Evolutionary conservation across 257 asterid genomes (phyloP).

Genomic region (Gentiana straminea): DNA sequence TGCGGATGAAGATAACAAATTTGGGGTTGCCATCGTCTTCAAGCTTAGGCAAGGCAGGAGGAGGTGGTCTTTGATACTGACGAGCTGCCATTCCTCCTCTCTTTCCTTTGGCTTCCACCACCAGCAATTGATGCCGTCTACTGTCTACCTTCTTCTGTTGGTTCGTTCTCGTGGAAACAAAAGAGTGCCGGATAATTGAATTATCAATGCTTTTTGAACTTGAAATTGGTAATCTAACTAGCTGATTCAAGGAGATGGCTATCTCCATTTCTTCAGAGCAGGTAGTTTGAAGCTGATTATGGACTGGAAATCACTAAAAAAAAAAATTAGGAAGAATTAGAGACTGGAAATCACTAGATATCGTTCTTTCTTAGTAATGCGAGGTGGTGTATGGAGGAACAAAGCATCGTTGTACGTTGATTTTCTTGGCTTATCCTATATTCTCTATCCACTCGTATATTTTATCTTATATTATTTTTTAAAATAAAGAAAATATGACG

Average conservation of each 20-base stretch:
- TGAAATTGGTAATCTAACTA: conserved; percentile 46
- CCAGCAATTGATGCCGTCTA: conserved; percentile 13
- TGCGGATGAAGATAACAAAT: conserved; percentile 82
- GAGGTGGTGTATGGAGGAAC: conserved; percentile 16
- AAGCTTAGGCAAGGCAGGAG: conserved; percentile 79
- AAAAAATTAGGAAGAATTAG: not conserved
- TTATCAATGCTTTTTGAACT: conserved; percentile 30
- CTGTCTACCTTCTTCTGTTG: conserved; percentile 9
- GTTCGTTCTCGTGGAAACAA: conserved; percentile 25
- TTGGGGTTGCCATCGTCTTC: conserved; percentile 98
- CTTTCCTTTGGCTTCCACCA: conserved; percentile 79
- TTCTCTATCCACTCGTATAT: conserved; percentile 16
- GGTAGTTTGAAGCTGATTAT: not conserved
- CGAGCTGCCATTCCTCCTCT: conserved; percentile 89
- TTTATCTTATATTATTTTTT: not conserved
- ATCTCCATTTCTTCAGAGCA: conserved; percentile 31
- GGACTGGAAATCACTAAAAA: not conserved
- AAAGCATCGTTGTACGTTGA: conserved; percentile 8
- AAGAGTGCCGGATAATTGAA: conserved; percentile 35
- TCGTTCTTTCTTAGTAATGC: not conserved
- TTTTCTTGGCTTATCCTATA: conserved; percentile 15
- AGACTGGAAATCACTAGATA: not conserved
- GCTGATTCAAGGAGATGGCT: conserved; percentile 54
- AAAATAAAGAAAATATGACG: too few relatives aligned
- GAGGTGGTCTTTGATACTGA: conserved; percentile 51